Percentiles rank a stretch among this genome's conserved stretches.
Conservation (phyloP, 495 filamentous ascomycete genomes). For the Podospora bellae-mahoneyi region DNA sequence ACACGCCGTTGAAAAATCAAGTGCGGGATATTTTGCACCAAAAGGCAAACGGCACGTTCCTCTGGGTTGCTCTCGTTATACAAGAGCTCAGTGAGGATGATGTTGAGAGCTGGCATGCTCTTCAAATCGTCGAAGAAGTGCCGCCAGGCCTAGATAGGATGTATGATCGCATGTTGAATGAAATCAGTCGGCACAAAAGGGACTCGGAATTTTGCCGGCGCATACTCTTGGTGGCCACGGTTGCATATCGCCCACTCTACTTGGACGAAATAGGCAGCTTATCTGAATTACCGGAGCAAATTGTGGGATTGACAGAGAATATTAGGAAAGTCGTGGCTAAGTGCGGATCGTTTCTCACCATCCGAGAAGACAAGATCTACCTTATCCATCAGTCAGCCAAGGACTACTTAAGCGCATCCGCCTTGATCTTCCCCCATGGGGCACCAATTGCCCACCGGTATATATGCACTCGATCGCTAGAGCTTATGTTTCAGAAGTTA, state of each 20-base stretch:
- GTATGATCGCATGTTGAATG: constrained; percentile 29
- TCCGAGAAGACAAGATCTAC: constrained; percentile 31
- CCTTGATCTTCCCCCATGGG: constrained; percentile 4
- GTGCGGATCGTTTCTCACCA: constrained; percentile 33
- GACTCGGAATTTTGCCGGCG: constrained; percentile 19
- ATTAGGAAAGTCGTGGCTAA: constrained; percentile 16
- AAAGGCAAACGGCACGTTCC: constrained; percentile 24
- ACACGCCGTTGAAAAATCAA: background rate
- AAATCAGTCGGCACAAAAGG: constrained; percentile 6
- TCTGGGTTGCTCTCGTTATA: constrained; percentile 20
- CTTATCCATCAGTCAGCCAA: constrained; percentile 44
- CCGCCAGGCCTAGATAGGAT: constrained; percentile 22
- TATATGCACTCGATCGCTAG: constrained; percentile 32
- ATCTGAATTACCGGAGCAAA: constrained; percentile 8
- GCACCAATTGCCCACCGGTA: constrained; percentile 7
- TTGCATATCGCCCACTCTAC: constrained; percentile 25
- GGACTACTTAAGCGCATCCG: constrained; percentile 31
- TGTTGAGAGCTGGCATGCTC: constrained; percentile 14
- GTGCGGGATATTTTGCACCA: constrained; percentile 5
- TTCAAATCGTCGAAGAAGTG: constrained; percentile 17
- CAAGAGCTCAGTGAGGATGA: constrained; percentile 21
- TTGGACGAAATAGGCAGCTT: constrained; percentile 23
- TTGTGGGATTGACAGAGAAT: background rate
- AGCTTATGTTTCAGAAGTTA: constrained; percentile 22
- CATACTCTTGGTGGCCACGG: constrained; percentile 16